These are phyloP conservation scores for Tylopilus sp. DNA, from an alignment of 768 basidiomycete species.

Conservation along the genomic window DNA sequence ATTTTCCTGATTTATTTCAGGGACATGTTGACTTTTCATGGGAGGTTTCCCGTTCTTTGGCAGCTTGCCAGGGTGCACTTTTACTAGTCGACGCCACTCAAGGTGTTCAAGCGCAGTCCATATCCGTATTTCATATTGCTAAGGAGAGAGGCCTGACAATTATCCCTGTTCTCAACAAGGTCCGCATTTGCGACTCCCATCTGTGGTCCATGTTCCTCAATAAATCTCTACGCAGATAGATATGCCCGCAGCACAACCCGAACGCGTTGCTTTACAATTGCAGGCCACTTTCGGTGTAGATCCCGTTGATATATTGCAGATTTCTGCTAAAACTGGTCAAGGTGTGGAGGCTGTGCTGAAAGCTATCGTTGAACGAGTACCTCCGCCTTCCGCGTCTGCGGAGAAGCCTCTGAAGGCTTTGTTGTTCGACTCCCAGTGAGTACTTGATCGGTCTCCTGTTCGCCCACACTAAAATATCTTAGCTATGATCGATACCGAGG, in stretches of 20 bases:
- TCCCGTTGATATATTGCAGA: constrained; percentile 66
- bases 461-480: constrained; percentile 7
- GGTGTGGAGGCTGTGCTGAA: constrained; percentile 76
- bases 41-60: constrained; percentile 90
- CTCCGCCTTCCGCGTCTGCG: constrained; percentile 62
- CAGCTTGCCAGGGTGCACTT: constrained; percentile 90
- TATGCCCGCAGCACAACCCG: constrained; percentile 83
- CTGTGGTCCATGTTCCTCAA: constrained; percentile 1
- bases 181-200: constrained; percentile 21
- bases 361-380: constrained; percentile 81
- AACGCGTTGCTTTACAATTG: constrained; percentile 77
- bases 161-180: constrained; percentile 93
- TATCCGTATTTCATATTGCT: constrained; percentile 91
- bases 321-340: constrained; percentile 91
- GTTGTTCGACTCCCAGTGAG: constrained; percentile 89
- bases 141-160: constrained; percentile 76
- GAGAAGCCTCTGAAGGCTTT: constrained; percentile 72
- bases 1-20: constrained; percentile 31
- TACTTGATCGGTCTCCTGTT: constrained; percentile 8
- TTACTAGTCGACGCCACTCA: constrained; percentile 93
- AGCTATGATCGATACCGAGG: constrained; percentile 96
- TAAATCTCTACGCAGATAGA: constrained; percentile 61
- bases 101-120: constrained; percentile 96
- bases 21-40: constrained; percentile 98
- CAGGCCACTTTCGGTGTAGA: constrained; percentile 79